Evolutionary conservation across 108 stramenopile genomes (phyloP).

Genomic region (Schizochytrium sp.): DNA sequence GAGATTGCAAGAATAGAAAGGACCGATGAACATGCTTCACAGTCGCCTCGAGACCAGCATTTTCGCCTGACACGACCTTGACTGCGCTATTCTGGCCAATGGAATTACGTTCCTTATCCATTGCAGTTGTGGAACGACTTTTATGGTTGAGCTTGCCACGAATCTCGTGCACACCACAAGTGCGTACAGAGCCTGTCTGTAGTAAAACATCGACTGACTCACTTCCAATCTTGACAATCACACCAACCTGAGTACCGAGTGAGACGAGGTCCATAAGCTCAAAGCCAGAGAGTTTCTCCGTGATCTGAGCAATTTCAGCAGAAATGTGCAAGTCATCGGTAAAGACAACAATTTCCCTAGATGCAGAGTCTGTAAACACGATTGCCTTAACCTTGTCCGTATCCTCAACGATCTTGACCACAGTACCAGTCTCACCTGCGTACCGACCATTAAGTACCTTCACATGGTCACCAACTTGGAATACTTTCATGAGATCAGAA

Average conservation of each 20-base stretch:
- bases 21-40: slow-evolving; percentile 72
- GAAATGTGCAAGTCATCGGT: slow-evolving; percentile 69
- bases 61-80: slow-evolving; percentile 66
- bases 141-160: slow-evolving; percentile 68
- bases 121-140: slow-evolving; percentile 59
- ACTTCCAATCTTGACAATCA: slow-evolving; percentile 58
- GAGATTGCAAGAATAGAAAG: slow-evolving; percentile 69
- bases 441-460: slow-evolving; percentile 94
- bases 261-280: slow-evolving; percentile 72
- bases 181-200: slow-evolving; percentile 66
- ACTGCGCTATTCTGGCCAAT: slow-evolving; percentile 68
- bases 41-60: slow-evolving; percentile 66
- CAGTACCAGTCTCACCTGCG: slow-evolving; percentile 93
- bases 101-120: slow-evolving; percentile 69
- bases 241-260: slow-evolving; percentile 59
- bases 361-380: slow-evolving; percentile 66
- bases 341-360: slow-evolving; percentile 67
- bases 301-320: slow-evolving; percentile 65
- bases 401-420: slow-evolving; percentile 81
- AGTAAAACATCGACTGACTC: slow-evolving; percentile 68
- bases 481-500: slow-evolving; percentile 89
- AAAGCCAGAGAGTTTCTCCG: slow-evolving; percentile 68
- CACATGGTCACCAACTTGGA: slow-evolving; percentile 93
- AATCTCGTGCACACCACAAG: slow-evolving; percentile 65
- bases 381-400: slow-evolving; percentile 64